Percentiles rank a stretch among this genome's conserved stretches.
phyloP scores from a whole-genome alignment of 2,329 filamentous ascomycete genomes.

The Botryosphaeria agaves region DNA sequence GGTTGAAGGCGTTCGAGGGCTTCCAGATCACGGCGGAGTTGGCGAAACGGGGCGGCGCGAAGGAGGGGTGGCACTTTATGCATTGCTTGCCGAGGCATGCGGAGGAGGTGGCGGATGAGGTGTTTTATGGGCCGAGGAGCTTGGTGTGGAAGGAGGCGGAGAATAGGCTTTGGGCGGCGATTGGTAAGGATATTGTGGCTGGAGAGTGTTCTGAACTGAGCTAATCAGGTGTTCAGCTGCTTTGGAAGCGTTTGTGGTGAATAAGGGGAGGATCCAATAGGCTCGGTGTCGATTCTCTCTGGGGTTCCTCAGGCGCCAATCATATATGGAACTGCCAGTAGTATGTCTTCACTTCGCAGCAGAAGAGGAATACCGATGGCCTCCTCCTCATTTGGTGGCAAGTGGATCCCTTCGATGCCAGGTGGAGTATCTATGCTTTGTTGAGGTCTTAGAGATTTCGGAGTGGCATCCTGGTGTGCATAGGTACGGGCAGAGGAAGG shows the following conservation, averaged over 20 bases:
- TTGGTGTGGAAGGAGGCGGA: conserved; percentile 90
- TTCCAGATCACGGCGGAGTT: conserved; percentile 85
- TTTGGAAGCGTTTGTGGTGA: conserved; percentile 82
- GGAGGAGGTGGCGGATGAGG: conserved; percentile 86
- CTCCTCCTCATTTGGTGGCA: too few relatives aligned
- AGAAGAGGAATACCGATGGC: too few relatives aligned
- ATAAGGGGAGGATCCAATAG: conserved; percentile 57
- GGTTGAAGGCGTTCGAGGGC: conserved; percentile 66
- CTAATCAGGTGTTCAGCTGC: conserved; percentile 41
- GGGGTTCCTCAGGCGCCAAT: too few relatives aligned
- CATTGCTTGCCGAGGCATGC: conserved; percentile 85
- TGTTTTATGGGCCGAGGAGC: conserved; percentile 75
- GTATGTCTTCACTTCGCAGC: too few relatives aligned
- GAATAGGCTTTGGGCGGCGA: conserved; percentile 82
- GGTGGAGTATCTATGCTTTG: too few relatives aligned
- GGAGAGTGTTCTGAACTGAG: too few relatives aligned
- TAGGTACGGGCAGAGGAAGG: too few relatives aligned
- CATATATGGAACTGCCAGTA: too few relatives aligned
- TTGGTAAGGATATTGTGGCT: conserved; percentile 35
- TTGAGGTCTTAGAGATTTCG: too few relatives aligned
- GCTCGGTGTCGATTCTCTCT: too few relatives aligned
- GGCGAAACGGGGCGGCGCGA: conserved; percentile 69
- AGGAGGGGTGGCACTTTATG: conserved; percentile 92
- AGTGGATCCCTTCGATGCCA: too few relatives aligned
- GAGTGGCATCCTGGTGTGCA: too few relatives aligned